Conservation (phyloP, 192 early-diverging fungal species). For the Coemansia sp. region DNA sequence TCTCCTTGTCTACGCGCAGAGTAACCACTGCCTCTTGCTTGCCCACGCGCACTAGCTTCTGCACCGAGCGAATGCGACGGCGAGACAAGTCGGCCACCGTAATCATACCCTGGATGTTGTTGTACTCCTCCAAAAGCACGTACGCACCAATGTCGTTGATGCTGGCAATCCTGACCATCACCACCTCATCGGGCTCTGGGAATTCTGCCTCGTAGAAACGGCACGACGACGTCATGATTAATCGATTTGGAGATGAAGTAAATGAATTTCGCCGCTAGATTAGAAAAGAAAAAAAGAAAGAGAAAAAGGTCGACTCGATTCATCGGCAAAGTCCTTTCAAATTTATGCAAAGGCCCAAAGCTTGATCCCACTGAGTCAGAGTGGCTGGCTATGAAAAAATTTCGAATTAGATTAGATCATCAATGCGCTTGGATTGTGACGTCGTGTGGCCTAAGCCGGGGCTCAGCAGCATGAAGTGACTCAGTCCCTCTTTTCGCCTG, state of each 20-base stretch:
- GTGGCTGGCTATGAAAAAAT: slow-evolving; percentile 8
- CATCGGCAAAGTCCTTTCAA: not conserved
- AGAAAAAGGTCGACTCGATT: not conserved
- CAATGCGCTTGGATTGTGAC: no score
- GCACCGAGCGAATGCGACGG: slow-evolving; percentile 94
- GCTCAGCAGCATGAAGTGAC: not conserved
- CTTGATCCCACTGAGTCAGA: not conserved
- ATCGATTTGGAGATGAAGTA: not conserved
- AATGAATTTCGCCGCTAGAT: not conserved
- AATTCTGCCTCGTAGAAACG: slow-evolving; percentile 95
- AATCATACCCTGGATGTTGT: slow-evolving; percentile 98
- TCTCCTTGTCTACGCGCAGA: slow-evolving; percentile 95
- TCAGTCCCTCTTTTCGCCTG: not conserved
- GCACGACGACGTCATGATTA: slow-evolving; percentile 54
- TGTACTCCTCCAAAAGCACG: slow-evolving; percentile 94
- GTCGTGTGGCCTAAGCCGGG: not conserved
- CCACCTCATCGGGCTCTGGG: slow-evolving; percentile 93
- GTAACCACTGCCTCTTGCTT: slow-evolving; percentile 93
- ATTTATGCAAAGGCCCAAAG: no score
- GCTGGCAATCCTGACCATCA: slow-evolving; percentile 96
- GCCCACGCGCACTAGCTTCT: slow-evolving; percentile 93
- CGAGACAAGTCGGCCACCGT: slow-evolving; percentile 90
- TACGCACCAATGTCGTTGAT: slow-evolving; percentile 92
- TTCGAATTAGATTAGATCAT: slow-evolving; percentile 5
- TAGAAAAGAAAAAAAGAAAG: not conserved